Conservation (phyloP, 2,329 filamentous ascomycete species). For the Hawksworthiomyces lignivorus region DNA sequence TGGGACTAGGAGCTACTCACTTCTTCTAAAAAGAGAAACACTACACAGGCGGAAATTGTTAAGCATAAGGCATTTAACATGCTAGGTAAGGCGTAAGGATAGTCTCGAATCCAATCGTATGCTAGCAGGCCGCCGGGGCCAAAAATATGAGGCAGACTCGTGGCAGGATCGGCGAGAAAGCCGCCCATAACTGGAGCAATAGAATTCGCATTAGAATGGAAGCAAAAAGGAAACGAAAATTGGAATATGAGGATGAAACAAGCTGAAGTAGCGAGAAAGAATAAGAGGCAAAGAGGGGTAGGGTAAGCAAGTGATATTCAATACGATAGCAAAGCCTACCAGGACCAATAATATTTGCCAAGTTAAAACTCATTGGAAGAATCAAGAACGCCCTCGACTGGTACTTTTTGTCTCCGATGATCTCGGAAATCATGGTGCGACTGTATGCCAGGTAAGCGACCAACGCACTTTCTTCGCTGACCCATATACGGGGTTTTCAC, state of each 20-base stretch:
- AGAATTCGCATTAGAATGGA: too few species aligned
- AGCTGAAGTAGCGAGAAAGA: too few species aligned
- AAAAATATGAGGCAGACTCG: conserved; percentile 55
- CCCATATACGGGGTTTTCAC: too few species aligned
- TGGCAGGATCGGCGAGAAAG: conserved; percentile 57
- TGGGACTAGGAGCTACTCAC: too few species aligned
- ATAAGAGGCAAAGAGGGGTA: too few species aligned
- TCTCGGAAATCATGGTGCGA: conserved; percentile 39
- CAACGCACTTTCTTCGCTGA: too few species aligned
- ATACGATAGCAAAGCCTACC: too few species aligned
- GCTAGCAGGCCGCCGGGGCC: conserved; percentile 51
- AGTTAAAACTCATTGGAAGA: conserved; percentile 40
- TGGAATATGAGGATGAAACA: too few species aligned
- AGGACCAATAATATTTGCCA: conserved; percentile 38
- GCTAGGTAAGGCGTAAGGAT: conserved; percentile 64
- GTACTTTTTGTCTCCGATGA: conserved; percentile 39
- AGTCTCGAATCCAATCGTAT: conserved; percentile 55
- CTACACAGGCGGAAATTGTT: conserved; percentile 41
- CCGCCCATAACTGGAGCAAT: conserved; percentile 55
- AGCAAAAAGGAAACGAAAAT: too few species aligned
- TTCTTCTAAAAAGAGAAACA: conserved; percentile 62
- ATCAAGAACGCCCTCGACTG: conserved; percentile 41
- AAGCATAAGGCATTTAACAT: conserved; percentile 48
- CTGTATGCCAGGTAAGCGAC: too few species aligned
- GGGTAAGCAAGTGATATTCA: too few species aligned